Percentiles rank a stretch among this genome's conserved stretches.
These are phyloP conservation scores for Ricinus communis DNA, from an alignment of 345 rosid species.

Conservation along the genomic window DNA sequence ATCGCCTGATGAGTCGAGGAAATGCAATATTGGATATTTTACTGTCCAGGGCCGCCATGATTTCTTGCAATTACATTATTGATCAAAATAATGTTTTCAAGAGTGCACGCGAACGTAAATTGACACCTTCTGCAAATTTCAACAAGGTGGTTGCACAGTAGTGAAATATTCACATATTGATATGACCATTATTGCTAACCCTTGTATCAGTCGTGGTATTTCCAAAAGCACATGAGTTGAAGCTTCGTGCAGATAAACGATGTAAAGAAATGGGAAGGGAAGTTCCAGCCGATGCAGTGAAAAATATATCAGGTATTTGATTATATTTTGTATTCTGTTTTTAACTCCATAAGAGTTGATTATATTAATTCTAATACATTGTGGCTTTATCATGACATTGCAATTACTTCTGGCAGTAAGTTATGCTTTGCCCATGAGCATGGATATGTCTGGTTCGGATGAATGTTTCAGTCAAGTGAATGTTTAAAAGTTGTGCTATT, in stretches of 20 bases:
- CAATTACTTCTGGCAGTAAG: slow-evolving; percentile 26
- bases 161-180: background rate
- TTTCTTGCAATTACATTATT: slow-evolving; percentile 31
- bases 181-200: background rate
- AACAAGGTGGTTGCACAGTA: slow-evolving; percentile 24
- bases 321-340: background rate
- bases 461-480: slow-evolving; percentile 33
- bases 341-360: background rate
- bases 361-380: background rate
- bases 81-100: slow-evolving; percentile 43
- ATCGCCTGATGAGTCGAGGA: slow-evolving; percentile 26
- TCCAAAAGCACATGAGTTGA: slow-evolving; percentile 33
- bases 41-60: slow-evolving; percentile 33
- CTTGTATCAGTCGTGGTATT: slow-evolving; percentile 24
- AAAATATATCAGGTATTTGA: slow-evolving; percentile 30
- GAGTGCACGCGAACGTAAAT: slow-evolving; percentile 36
- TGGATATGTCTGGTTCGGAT: slow-evolving; percentile 24
- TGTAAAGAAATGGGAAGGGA: slow-evolving; percentile 43
- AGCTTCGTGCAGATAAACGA: slow-evolving; percentile 21
- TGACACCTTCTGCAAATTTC: slow-evolving; percentile 29
- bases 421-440: slow-evolving; percentile 20
- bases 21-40: slow-evolving; percentile 29
- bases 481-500: background rate
- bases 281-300: slow-evolving; percentile 30
- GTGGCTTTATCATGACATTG: background rate